Evolutionary conservation across 805 yeast genomes (phyloP).

Genomic region (Ogataea methanolica): DNA sequence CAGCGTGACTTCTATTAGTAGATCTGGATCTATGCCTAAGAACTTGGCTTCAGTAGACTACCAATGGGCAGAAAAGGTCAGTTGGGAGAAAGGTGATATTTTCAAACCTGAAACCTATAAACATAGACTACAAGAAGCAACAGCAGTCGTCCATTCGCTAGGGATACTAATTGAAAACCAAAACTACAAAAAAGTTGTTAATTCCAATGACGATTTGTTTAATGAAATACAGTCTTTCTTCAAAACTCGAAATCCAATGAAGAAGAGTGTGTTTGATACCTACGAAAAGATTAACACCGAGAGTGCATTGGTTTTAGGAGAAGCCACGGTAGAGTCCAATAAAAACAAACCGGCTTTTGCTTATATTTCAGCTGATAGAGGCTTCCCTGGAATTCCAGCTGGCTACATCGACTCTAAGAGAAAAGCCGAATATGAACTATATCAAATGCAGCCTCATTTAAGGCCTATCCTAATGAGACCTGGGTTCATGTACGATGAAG

Average conservation of each 20-base stretch:
- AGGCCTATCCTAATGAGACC: conserved; percentile 72
- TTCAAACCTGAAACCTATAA: conserved; percentile 59
- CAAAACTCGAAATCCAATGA: conserved; percentile 62
- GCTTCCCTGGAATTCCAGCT: conserved; percentile 60
- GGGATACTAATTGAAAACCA: conserved; percentile 72
- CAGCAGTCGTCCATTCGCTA: conserved; percentile 76
- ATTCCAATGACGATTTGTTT: conserved; percentile 25
- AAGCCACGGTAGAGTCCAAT: conserved; percentile 35
- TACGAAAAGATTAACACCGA: conserved; percentile 66
- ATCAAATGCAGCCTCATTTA: conserved; percentile 36
- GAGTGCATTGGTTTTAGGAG: conserved; percentile 63
- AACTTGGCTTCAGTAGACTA: conserved; percentile 27
- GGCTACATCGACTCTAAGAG: conserved; percentile 76
- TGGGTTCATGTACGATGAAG: conserved; percentile 72
- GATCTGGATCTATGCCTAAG: conserved; percentile 52
- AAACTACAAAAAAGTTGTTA: conserved; percentile 56
- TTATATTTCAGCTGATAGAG: conserved; percentile 76
- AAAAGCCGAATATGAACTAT: conserved; percentile 62
- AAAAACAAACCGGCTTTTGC: conserved; percentile 42
- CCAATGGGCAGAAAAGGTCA: conserved; percentile 52
- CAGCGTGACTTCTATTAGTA: conserved; percentile 55
- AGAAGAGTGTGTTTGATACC: conserved; percentile 37
- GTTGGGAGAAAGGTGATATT: conserved; percentile 66
- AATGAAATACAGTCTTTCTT: conserved; percentile 36
- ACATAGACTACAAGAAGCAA: conserved; percentile 40